Conservation (phyloP, 129 eudicot species). For the Solidago caesia region DNA sequence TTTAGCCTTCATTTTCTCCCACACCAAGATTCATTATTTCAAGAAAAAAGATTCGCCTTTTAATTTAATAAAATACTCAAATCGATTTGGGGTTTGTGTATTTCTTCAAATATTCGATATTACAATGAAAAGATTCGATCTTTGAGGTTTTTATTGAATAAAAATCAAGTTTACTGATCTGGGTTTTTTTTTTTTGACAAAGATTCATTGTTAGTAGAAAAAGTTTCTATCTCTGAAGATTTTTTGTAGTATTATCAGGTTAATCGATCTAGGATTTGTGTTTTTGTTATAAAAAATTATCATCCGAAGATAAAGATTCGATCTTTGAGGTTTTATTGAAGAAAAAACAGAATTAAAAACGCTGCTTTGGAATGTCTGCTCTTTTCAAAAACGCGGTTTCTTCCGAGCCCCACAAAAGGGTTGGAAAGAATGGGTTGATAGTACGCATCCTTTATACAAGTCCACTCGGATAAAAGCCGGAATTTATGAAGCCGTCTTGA, state of each 20-base stretch:
- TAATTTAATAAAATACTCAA: constrained; percentile 4
- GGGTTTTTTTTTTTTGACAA: background rate
- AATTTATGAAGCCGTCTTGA: constrained; percentile 20
- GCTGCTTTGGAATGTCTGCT: too few species aligned
- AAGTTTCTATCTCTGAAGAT: background rate
- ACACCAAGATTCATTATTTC: background rate
- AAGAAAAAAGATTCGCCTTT: constrained; percentile 5
- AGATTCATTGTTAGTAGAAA: background rate
- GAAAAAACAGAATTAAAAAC: too few species aligned
- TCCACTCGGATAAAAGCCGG: constrained; percentile 45
- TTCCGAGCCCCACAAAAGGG: constrained; percentile 22
- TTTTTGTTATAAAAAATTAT: background rate
- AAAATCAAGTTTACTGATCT: background rate
- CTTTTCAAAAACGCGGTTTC: too few species aligned
- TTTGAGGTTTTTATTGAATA: constrained; percentile 1
- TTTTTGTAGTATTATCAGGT: background rate
- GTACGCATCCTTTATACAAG: constrained; percentile 24
- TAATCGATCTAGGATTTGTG: constrained; percentile 14
- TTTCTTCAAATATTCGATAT: background rate
- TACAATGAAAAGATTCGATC: background rate
- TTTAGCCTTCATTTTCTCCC: constrained; percentile 16
- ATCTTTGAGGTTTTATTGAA: constrained; percentile 1
- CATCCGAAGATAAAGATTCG: constrained; percentile 4
- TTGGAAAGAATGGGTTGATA: constrained; percentile 41
- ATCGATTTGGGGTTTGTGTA: constrained; percentile 1